phyloP scores from a whole-genome alignment of 768 basidiomycete species.

The Flagelloscypha sp. region DNA sequence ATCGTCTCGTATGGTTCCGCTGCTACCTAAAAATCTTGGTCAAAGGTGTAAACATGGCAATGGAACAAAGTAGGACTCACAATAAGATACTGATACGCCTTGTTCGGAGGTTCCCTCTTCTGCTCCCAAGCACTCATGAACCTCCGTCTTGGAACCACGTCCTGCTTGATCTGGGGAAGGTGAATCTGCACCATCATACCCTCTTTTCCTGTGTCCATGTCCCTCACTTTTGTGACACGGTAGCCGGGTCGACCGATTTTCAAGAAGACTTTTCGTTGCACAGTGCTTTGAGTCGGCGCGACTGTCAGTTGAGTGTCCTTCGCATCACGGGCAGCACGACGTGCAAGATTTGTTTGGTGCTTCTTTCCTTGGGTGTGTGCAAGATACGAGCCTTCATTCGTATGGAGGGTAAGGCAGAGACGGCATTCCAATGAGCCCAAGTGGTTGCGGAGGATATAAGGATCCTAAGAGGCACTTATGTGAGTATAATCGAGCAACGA shows the following conservation, averaged over 20 bases:
- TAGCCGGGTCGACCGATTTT: conserved; percentile 97
- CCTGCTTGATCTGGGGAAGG: conserved; percentile 87
- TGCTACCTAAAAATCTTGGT: conserved; percentile 63
- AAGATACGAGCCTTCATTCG: conserved; percentile 98
- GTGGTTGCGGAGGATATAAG: conserved; percentile 97
- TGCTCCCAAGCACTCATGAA: conserved; percentile 99
- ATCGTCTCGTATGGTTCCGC: conserved; percentile 99
- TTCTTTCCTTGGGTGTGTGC: conserved; percentile 99
- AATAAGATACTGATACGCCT: conserved; percentile 94
- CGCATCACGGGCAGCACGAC: conserved; percentile 94
- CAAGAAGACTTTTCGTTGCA: conserved; percentile 90
- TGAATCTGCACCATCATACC: conserved; percentile 98
- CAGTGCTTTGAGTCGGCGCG: conserved; percentile 66
- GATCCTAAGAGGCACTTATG: conserved; percentile 58
- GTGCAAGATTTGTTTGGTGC: conserved; percentile 96
- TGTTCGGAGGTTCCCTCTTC: conserved; percentile 88
- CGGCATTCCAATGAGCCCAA: conserved; percentile 98
- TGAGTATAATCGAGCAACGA: conserved; percentile 8
- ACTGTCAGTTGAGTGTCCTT: conserved; percentile 91
- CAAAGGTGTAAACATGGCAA: conserved; percentile 7
- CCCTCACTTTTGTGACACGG: conserved; percentile 93
- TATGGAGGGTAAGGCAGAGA: conserved; percentile 93
- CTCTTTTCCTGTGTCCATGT: conserved; percentile 83
- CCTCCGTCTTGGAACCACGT: conserved; percentile 73
- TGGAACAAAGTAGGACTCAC: conserved; percentile 40